Evolutionary conservation across 176 grass and related monocot genomes (phyloP).

Genomic region (Oryza rufipogon): DNA sequence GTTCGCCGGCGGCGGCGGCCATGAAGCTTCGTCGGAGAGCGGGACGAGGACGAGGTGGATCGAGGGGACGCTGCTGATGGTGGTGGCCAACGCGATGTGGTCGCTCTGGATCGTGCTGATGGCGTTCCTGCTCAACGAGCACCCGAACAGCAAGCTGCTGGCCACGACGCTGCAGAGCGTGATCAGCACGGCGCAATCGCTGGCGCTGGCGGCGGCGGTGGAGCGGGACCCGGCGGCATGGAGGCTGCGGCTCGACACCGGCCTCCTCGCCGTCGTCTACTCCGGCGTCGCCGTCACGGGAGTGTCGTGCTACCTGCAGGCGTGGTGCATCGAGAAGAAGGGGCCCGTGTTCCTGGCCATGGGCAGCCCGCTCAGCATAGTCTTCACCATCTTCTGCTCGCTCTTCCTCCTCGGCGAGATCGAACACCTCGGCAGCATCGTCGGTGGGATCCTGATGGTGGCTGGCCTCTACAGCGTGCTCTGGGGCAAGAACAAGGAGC

Average conservation of each 20-base stretch:
- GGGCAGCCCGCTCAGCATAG: conserved; percentile 56
- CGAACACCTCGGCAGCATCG: conserved; percentile 59
- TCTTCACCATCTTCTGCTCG: conserved; percentile 67
- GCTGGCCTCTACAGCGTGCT: conserved; percentile 56
- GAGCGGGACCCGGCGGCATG: conserved; percentile 59
- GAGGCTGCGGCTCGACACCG: conserved; percentile 60
- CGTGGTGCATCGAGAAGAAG: conserved; percentile 73
- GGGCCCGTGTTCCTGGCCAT: conserved; percentile 68
- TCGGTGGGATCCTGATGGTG: conserved; percentile 42
- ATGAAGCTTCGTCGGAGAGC: too few species aligned
- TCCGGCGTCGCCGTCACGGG: conserved; percentile 54
- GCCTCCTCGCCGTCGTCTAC: conserved; percentile 58
- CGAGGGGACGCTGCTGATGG: conserved; percentile 59
- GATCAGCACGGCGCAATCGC: conserved; percentile 57
- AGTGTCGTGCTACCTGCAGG: conserved; percentile 67
- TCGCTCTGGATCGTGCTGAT: conserved; percentile 73
- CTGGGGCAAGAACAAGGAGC: conserved; percentile 46
- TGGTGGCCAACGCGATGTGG: conserved; percentile 52
- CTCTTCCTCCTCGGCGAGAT: conserved; percentile 63
- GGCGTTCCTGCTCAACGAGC: conserved; percentile 68
- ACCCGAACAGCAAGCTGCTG: conserved; percentile 66
- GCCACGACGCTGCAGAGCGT: conserved; percentile 53
- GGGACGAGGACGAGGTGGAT: conserved; percentile 47
- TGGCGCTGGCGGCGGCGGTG: conserved; percentile 46
- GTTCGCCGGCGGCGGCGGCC: background rate